Evolutionary conservation across 2,329 filamentous ascomycete genomes (phyloP).

Genomic region (Arthrobotrys entomopaga): DNA sequence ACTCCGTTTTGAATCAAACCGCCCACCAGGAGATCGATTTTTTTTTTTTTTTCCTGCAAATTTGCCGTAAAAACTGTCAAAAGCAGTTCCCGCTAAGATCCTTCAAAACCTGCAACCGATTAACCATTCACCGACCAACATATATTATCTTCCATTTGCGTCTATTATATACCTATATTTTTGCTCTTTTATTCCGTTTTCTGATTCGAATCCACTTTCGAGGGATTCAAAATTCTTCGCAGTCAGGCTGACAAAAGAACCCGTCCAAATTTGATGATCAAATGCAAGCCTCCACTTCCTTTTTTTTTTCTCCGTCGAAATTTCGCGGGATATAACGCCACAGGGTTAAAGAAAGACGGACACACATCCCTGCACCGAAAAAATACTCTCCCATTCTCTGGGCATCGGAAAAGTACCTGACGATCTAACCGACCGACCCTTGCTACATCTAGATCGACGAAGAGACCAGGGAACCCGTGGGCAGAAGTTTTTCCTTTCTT

Average conservation of each 20-base stretch:
- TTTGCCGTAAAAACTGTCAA: neutral
- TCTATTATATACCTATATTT: too few relatives aligned
- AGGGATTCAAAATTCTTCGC: too few relatives aligned
- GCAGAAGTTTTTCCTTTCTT: too few relatives aligned
- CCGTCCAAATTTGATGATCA: too few relatives aligned
- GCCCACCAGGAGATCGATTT: neutral
- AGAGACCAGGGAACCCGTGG: too few relatives aligned
- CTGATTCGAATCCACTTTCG: too few relatives aligned
- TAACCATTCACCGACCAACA: too few relatives aligned
- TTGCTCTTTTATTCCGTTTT: too few relatives aligned
- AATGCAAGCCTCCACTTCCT: neutral
- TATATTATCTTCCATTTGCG: too few relatives aligned
- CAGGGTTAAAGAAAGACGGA: neutral
- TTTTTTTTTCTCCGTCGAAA: neutral
- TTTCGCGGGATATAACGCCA: neutral
- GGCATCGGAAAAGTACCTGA: slow-evolving; percentile 53
- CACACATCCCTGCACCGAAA: slow-evolving; percentile 10
- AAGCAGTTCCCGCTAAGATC: neutral
- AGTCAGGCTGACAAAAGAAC: neutral
- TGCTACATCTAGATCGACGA: neutral
- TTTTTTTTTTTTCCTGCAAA: too few relatives aligned
- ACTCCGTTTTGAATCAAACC: neutral
- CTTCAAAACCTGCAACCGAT: too few relatives aligned
- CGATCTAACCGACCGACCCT: slow-evolving; percentile 26
- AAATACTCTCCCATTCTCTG: slow-evolving; percentile 8